Percentiles rank a stretch among this genome's conserved stretches.
These are phyloP conservation scores for Voacanga thouarsii DNA, from an alignment of 257 asterid genomes.

Conservation along the genomic window DNA sequence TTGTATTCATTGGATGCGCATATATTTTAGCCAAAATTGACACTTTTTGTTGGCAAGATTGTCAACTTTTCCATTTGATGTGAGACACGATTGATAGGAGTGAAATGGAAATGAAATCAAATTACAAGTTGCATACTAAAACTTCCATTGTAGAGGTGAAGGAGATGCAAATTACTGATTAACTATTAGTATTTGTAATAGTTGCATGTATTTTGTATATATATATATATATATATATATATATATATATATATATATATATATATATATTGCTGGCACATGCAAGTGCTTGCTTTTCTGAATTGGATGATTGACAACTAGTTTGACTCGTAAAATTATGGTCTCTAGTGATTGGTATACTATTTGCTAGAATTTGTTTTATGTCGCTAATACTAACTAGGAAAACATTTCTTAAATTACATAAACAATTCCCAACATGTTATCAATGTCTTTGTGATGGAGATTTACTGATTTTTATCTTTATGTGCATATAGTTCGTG, in stretches of 20 bases:
- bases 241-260: not conserved
- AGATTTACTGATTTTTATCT: not conserved
- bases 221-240: not conserved
- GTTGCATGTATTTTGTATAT: no score
- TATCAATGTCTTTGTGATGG: not conserved
- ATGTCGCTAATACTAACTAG: not conserved
- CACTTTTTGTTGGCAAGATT: not conserved
- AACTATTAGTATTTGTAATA: no score
- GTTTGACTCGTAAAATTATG: not conserved
- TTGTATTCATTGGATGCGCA: not conserved
- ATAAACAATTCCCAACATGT: no score
- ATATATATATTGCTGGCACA: not conserved
- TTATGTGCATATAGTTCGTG: not conserved
- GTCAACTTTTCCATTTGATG: not conserved
- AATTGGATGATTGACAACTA: not conserved
- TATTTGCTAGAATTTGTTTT: not conserved
- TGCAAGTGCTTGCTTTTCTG: not conserved
- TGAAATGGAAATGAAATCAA: not conserved
- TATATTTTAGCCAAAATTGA: not conserved
- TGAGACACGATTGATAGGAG: not conserved
- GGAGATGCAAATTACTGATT: not conserved
- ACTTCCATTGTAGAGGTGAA: not conserved
- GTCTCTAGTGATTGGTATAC: not conserved
- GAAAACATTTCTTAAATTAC: not conserved
- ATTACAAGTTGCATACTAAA: not conserved